Evolutionary conservation across 345 rosid species (phyloP), one percentile per base, ranked within the genome.

Genomic region (Aquilaria sinensis): DNA sequence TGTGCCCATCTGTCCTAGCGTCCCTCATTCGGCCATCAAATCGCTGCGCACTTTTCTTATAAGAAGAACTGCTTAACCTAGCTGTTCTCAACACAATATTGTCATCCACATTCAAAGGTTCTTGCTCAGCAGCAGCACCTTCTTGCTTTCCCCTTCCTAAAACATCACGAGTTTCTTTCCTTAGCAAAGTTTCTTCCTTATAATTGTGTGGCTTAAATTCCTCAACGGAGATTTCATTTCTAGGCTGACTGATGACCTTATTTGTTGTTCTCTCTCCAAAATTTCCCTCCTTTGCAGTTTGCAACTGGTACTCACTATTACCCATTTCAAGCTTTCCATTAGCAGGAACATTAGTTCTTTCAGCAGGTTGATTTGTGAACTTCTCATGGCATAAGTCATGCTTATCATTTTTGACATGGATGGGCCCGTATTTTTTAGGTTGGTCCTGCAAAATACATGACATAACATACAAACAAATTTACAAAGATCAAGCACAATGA

Each of bases 31-130:
- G 77, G 58, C 60, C 50, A 23, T 76, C 70, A 31, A 47, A 45
- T 56, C 62, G 64, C 53, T 78, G 75, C 31, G 56, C 62, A 61
- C 73, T 70, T 60, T 73, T 83, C 67, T 69, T 65, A 49, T 55
- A 67, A 64, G 88, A 73, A 67, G 79, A 79, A 74, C 73, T 62
- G 67, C 78, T 78, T 54, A 73, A 75, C 65, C 81, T 74, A 29
- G 72, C 84, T 29, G 76, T 69, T 70, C 72, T 78, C 60, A 72
- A 69, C 69, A 64, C 61, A 62, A 57, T 13, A 51, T 78, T 86
- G 62, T 73, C 88, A 70, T 73, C 73, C 32, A 57, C 62, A 68
- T 63, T 67, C 72, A 71, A 62, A 60, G 61, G 57, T 57, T 65
- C 83, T 69, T 66, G 68, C 70, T 72, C 78, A 63, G 70, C 77